Base-by-base conservation (phyloP, 768 basidiomycete species). In the Agrocybe praecox region DNA sequence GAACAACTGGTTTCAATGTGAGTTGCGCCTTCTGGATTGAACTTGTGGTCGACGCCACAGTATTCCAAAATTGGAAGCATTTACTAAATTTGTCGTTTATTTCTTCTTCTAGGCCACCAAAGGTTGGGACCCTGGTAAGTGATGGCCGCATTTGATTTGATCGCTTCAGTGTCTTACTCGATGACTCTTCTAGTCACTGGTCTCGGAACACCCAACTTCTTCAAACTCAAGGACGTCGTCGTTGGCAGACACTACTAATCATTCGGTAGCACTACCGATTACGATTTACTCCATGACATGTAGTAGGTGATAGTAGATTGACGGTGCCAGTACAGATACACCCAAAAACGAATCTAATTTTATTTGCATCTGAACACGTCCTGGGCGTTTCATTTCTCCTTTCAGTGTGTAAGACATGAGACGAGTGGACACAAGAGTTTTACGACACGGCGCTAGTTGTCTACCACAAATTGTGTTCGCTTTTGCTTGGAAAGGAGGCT, bases 1-100 rank as follows among this genome's bases (percentile, higher is more conserved):
- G 86, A 5, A 89, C 87, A 1, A 63, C 67, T 19, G 88, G 88
- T 4, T 89, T 88, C 65, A 86, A 88, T 56, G 84, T 86, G 53
- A 68, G 83, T 74, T 15, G 15, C 33, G 7, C 33, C 15, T 34
- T 34, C 33, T 8, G 33, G 7, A 34, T 8, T 34, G 33, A 7
- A n/a, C n/a, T n/a, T 29, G 26, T 29, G 26, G 36, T 40, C n/a
- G 12, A 23, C 34, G 17, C 23, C 34, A 17, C 43, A 48, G 23
- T 48, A 45, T 44, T 32, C 49, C 40, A 24, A 17, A 52, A 26
- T 49, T 46, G 43, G 36, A n/a, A 10, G 45, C 45, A 40, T 47
- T 42, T 47, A 15, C 45, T 43, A 48, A 52, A 52, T 8, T 23
- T 45, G 12, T n/a, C 44, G n/a, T 18, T 18, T 50, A 36, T 18